phyloP scores from a whole-genome alignment of 2,329 filamentous ascomycete genomes.

The Fusarium xyrophilum region DNA sequence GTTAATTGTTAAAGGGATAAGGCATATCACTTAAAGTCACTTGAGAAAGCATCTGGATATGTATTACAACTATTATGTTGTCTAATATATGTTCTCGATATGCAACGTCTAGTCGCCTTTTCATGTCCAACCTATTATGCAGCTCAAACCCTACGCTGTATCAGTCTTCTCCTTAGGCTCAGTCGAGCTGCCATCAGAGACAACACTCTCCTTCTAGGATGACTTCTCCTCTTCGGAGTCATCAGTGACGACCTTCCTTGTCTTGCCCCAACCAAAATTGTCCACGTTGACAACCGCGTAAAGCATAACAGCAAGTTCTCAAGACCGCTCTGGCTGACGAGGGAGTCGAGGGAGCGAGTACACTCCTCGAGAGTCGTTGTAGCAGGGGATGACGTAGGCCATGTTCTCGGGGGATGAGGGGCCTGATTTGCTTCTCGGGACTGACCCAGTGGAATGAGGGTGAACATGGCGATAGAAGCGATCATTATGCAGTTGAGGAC shows the following conservation, averaged over 20 bases:
- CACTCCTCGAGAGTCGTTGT: not conserved
- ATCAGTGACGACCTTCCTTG: not conserved
- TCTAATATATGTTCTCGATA: not conserved
- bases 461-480: not conserved
- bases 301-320: not conserved
- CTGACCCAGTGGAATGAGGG: not conserved
- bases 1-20: not conserved
- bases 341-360: not conserved
- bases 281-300: not conserved
- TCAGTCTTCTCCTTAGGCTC: not conserved
- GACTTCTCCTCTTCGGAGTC: not conserved
- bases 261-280: not conserved
- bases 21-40: fast-evolving
- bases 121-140: not conserved
- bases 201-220: not conserved
- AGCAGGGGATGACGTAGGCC: not conserved
- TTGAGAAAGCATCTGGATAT: not conserved
- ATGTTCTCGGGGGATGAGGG: not conserved
- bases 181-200: not conserved
- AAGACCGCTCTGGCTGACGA: not conserved
- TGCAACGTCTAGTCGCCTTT: not conserved
- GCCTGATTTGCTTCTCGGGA: not conserved
- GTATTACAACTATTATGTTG: not conserved
- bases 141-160: not conserved
- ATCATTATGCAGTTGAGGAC: not conserved